Base-by-base conservation (phyloP, 2,329 filamentous ascomycete genomes). In the Rhynchosporium agropyri region DNA sequence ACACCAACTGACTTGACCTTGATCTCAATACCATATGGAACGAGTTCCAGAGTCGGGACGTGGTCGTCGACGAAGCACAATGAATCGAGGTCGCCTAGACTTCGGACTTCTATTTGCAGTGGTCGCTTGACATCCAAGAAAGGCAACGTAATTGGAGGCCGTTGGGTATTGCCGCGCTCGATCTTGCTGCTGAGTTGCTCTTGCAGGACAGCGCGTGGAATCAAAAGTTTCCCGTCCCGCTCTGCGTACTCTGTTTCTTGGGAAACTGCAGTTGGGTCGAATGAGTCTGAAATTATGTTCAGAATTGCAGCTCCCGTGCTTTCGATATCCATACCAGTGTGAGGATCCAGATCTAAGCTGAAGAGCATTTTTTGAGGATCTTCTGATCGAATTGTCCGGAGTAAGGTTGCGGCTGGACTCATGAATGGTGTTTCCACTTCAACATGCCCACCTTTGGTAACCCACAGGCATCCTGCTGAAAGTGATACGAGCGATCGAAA, bases 381-480 rank as follows among this genome's bases (percentile, higher is more conserved):
- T 42, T 68, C 66, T 3, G 61, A 57, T 43, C 64, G 55, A 40
- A 68, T 48, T 36, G 66, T 68, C 31, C 69, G 12, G 63, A 69
- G 48, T 28, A 71, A 50, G 51, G 69, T 63, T 12, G 65, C 49
- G 15, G 65, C 51, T 10, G 60, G 50, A 55, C 46, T 45, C 29
- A 57, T 55, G 9, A 40, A 10, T 42, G 62, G 62, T 12, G 33
- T 38, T 20, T 38, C 26, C 49, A 65, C 43, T 62, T 72, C 72
- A 73, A 66, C 75, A n/a, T 79, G 76, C 1, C 77, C 78, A 3
- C 76, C 77, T 0, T 72, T 61, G 6, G 80, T 81, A n/a, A 83
- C 63, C 80, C 81, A 84, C 2, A 84, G 54, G 33, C 56, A 60
- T 3, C 84, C 67, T 2, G 76, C 73, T 20, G 73, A 75, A 0